Evolutionary conservation across 257 asterid species (phyloP), one percentile per base, ranked within the genome.

Genomic region (Hygrophila difformis): DNA sequence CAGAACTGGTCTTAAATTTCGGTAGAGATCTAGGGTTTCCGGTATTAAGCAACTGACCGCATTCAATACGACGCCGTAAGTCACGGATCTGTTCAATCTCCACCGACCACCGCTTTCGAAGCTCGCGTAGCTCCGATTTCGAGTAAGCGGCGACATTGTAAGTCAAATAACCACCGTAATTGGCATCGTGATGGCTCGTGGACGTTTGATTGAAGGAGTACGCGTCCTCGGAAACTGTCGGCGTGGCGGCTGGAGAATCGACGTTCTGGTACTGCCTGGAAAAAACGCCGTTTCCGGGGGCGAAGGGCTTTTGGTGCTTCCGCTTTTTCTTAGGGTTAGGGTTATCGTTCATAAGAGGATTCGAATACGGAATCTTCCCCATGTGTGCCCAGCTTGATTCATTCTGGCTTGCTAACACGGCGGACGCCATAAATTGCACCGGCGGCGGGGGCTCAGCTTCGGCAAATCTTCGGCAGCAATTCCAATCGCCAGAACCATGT

Each of bases 381-480:
- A 74, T 77, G 71, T 57, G 82, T 21, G 63, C 77, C 81, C 87
- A 81, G 74, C 57, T 69, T 42, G 87, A 59, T 31, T 81, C 87
- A 72, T 81, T 74, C 42, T 66, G 79, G 63, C 73, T 71, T 14
- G 87, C 84, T 64, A 77, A 54, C 51, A 74, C 75, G 51, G 87
- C 87, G 6, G 87, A 81, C 41, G 87, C 81, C 93, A 81, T 81
- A 53, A 55, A 59, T 53, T 43, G 19, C 69, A 55, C 73, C 77
- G 68, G 34, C 70, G 49, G 21, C 45, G 46, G 53, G n/a, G 40
- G 31, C 47, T 42, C 34, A 52, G 47, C 43, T 53, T 50, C 59
- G 57, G 55, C 62, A 56, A 26, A 42, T 45, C 45, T 53, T 67
- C 60, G 59, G 60, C 42, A 20, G 47, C 42, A 29, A 26, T 28